Conservation (phyloP, 75 land plant species). For the Selaginella tamariscina region DNA sequence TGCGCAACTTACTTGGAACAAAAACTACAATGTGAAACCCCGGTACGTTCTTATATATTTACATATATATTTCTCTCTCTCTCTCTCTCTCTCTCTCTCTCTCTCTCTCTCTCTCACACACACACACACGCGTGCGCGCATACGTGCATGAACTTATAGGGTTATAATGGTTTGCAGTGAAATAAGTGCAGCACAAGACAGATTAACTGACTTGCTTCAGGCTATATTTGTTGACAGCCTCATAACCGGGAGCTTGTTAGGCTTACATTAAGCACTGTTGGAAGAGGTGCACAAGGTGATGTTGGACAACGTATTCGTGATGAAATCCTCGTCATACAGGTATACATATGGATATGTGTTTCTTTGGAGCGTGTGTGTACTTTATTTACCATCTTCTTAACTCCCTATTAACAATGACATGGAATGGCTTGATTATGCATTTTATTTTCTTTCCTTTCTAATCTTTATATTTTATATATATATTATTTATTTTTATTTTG, state of each 20-base stretch:
- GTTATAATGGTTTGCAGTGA: slow-evolving; percentile 44
- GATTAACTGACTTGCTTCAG: slow-evolving; percentile 67
- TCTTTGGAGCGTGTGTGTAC: too few species aligned
- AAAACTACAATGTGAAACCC: slow-evolving; percentile 98
- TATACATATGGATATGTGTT: too few species aligned
- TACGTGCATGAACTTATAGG: too few species aligned
- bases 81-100: too few species aligned
- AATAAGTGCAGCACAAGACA: slow-evolving; percentile 91
- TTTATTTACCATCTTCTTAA: background rate
- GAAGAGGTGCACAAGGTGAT: slow-evolving; percentile 98
- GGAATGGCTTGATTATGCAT: too few species aligned
- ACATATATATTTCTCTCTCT: too few species aligned
- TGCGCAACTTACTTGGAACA: slow-evolving; percentile 97
- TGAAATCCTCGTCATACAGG: slow-evolving; percentile 98
- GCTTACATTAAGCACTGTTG: slow-evolving; percentile 87
- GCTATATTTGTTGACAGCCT: slow-evolving; percentile 42
- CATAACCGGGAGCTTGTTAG: slow-evolving; percentile 61
- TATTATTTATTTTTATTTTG: background rate
- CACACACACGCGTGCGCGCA: too few species aligned
- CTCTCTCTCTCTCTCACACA: too few species aligned
- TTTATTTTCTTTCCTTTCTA: too few species aligned
- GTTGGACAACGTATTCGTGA: slow-evolving; percentile 96
- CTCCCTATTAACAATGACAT: too few species aligned
- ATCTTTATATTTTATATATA: background rate
- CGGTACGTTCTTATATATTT: slow-evolving; percentile 44